Base-by-base conservation (phyloP, 805 yeast genomes). In the Candida broadrunensis region DNA sequence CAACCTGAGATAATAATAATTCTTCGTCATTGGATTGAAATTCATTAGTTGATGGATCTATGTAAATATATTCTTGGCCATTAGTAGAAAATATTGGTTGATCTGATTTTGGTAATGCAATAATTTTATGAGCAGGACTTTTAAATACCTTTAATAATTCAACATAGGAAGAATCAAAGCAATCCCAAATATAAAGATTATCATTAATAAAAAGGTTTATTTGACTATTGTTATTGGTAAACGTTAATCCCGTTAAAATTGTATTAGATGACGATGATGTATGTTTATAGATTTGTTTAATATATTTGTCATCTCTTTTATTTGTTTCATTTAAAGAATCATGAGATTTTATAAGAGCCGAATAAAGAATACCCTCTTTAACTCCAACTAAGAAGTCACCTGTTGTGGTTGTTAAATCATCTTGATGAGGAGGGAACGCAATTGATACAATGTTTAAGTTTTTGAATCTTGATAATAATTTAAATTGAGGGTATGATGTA, bases 291-390 rank as follows among this genome's bases (percentile, higher is more conserved):
- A 61, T 55, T 17, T 44, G 53, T 38, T 65, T 65, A 7, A 61
- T 45, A 35, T 51, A 54, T 41, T 61, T 66, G 37, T 68, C 73
- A 36, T 68, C 73, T 19, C 65, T 56, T 41, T 65, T 67, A 35
- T 53, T 59, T 6, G 50, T 56, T 14, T 54, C 54, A 2, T 51
- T 46, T 12, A 32, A 45, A 1, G 58, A 57, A 15, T 55, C 55
- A 44, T 67, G 70, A 6, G 54, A 41, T 34, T 61, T 62, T 16
- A 67, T 41, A 23, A 49, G 39, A 2, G 63, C 58, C 9, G 58
- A 43, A 40, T 59, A 60, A 0, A 69, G 33, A 1, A 47, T 32
- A 18, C 65, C 65, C 13, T 67, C 70, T 6, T 41, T 35, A 2
- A 70, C 60, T 5, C 58, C 52, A 9, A 60, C 29, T 11, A 69